These are phyloP conservation scores for Halophytophthora polymorphica DNA, from an alignment of 352 stramenopile species.

Conservation along the genomic window DNA sequence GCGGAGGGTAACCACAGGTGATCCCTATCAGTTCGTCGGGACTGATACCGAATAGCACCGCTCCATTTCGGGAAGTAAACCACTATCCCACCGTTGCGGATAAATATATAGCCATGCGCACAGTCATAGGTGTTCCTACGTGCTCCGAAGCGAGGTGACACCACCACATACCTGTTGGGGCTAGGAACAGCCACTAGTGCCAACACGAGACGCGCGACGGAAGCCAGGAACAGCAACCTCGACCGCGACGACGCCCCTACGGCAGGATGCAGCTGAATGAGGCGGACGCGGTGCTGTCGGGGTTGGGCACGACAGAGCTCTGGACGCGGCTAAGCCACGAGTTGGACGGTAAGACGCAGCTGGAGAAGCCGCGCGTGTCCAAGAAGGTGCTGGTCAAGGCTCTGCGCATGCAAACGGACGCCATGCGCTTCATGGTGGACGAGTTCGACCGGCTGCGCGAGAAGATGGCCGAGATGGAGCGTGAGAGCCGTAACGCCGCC, in stretches of 20 bases:
- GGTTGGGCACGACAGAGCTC: constrained; percentile 70
- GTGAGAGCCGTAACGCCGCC: constrained; percentile 65
- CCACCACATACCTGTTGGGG: too few species aligned
- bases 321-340: constrained; percentile 79
- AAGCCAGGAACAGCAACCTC: too few species aligned
- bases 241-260: too few species aligned
- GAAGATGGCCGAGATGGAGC: constrained; percentile 79
- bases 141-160: too few species aligned
- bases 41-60: too few species aligned
- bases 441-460: constrained; percentile 78
- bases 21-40: too few species aligned
- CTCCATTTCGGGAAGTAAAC: too few species aligned
- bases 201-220: not conserved
- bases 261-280: constrained; percentile 77
- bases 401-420: constrained; percentile 77
- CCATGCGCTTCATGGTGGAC: constrained; percentile 81
- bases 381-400: constrained; percentile 85
- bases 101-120: too few species aligned
- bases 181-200: not conserved
- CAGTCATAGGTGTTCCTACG: too few species aligned
- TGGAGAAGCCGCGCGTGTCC: constrained; percentile 75
- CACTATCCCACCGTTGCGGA: too few species aligned
- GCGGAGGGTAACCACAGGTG: too few species aligned
- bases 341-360: constrained; percentile 73
- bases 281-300: constrained; percentile 59